Conservation (phyloP, 805 yeast genomes). For the Yarrowia alimentaria region DNA sequence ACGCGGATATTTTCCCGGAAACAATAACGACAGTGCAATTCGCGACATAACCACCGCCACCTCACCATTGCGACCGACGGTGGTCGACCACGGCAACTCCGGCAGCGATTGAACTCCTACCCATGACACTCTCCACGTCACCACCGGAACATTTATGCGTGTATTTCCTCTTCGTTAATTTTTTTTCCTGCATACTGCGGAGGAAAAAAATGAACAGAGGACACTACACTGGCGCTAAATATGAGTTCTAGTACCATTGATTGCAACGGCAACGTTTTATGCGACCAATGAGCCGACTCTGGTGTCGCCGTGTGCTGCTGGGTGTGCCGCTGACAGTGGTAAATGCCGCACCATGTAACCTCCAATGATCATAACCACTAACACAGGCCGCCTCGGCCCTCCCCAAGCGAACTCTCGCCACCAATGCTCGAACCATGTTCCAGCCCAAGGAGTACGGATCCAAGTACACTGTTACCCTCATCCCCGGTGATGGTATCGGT, state of each 20-base stretch:
- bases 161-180: conserved; percentile 11
- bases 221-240: no score
- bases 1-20: conserved; percentile 21
- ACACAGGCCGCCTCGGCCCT: conserved; percentile 27
- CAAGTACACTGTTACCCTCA: conserved; percentile 85
- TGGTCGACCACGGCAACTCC: background rate
- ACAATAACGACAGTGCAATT: background rate
- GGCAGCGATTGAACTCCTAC: background rate
- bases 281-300: no score
- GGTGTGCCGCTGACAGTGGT: no score
- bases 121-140: conserved; percentile 1
- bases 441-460: conserved; percentile 94
- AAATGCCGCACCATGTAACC: no score
- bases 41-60: background rate
- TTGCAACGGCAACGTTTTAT: no score
- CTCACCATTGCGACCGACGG: conserved; percentile 1
- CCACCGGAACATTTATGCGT: conserved; percentile 23
- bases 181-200: conserved; percentile 19
- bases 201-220: no score
- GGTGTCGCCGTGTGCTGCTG: no score
- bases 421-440: conserved; percentile 45
- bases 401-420: conserved; percentile 26
- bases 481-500: conserved; percentile 98
- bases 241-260: no score
- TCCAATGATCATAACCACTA: conserved; percentile 1